Evolutionary conservation across 345 rosid species (phyloP).

Genomic region (Triadica sebifera): DNA sequence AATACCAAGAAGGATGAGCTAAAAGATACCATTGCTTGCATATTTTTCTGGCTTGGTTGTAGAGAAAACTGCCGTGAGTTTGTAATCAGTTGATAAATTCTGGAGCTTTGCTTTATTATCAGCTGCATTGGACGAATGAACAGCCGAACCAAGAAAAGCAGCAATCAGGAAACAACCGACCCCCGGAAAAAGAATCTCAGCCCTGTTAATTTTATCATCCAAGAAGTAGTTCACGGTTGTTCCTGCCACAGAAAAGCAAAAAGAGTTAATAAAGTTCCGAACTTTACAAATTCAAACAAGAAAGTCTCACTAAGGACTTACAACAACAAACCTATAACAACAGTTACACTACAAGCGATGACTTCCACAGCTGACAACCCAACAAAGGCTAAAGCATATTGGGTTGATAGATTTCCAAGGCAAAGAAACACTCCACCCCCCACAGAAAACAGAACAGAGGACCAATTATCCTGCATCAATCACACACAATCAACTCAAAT

Average conservation of each 20-base stretch:
- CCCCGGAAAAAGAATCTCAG: slow-evolving; percentile 77
- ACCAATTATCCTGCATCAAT: slow-evolving; percentile 58
- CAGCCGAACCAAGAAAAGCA: slow-evolving; percentile 74
- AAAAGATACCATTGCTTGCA: too few relatives aligned
- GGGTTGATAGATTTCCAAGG: slow-evolving; percentile 77
- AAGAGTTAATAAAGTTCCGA: neutral
- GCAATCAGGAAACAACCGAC: slow-evolving; percentile 87
- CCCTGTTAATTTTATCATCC: slow-evolving; percentile 73
- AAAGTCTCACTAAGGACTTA: neutral
- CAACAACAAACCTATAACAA: slow-evolving; percentile 59
- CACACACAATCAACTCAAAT: neutral
- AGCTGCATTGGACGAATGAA: slow-evolving; percentile 72
- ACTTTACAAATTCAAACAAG: neutral
- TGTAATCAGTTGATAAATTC: slow-evolving; percentile 26
- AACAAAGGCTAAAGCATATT: slow-evolving; percentile 84
- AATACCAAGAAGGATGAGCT: too few relatives aligned
- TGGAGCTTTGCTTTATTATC: slow-evolving; percentile 68
- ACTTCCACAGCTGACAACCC: slow-evolving; percentile 86
- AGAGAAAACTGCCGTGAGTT: slow-evolving; percentile 24
- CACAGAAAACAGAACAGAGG: slow-evolving; percentile 73
- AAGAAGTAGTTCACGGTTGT: slow-evolving; percentile 85
- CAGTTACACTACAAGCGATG: slow-evolving; percentile 61
- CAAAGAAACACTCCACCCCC: slow-evolving; percentile 72
- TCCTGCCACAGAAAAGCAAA: slow-evolving; percentile 42
- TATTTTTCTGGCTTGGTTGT: neutral